Evolutionary conservation across 2,329 filamentous ascomycete species (phyloP).

Genomic region (Colletotrichum eleusines): DNA sequence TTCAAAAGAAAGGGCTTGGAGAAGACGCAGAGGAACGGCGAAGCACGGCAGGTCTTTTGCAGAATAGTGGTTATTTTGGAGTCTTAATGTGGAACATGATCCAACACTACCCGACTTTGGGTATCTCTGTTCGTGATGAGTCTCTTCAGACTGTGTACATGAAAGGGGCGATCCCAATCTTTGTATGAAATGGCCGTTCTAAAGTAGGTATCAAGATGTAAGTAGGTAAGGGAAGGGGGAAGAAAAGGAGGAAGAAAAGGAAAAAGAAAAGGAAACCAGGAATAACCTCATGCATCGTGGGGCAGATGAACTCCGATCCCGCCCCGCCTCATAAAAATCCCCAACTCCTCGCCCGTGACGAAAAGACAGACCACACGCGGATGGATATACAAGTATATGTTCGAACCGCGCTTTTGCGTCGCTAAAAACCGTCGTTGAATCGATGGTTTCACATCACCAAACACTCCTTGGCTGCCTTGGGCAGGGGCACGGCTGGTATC

Average conservation of each 20-base stretch:
- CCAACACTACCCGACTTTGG: constrained; percentile 21
- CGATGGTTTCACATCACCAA: constrained; percentile 57
- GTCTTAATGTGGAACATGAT: constrained; percentile 38
- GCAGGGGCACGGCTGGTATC: constrained; percentile 50
- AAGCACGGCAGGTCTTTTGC: constrained; percentile 22
- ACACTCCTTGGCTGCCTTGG: constrained; percentile 55
- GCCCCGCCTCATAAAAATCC: constrained; percentile 12
- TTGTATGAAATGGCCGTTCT: neutral
- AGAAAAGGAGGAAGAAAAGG: neutral
- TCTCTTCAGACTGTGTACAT: constrained; percentile 16
- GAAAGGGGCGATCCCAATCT: constrained; percentile 3
- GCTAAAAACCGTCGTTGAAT: constrained; percentile 23
- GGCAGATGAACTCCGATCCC: constrained; percentile 7
- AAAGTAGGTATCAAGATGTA: constrained; percentile 28
- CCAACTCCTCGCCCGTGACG: constrained; percentile 36
- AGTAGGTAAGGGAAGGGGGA: neutral
- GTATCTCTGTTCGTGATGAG: constrained; percentile 27
- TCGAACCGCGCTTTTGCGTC: constrained; percentile 23
- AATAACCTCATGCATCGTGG: constrained; percentile 33
- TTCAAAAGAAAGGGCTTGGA: neutral
- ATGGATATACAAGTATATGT: constrained; percentile 29
- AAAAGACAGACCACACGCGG: constrained; percentile 20
- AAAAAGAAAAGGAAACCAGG: constrained; percentile 1
- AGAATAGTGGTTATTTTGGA: constrained; percentile 24
- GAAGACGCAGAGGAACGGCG: neutral